phyloP scores from a whole-genome alignment of 768 basidiomycete species.

The Amanita pseudoporphyria region DNA sequence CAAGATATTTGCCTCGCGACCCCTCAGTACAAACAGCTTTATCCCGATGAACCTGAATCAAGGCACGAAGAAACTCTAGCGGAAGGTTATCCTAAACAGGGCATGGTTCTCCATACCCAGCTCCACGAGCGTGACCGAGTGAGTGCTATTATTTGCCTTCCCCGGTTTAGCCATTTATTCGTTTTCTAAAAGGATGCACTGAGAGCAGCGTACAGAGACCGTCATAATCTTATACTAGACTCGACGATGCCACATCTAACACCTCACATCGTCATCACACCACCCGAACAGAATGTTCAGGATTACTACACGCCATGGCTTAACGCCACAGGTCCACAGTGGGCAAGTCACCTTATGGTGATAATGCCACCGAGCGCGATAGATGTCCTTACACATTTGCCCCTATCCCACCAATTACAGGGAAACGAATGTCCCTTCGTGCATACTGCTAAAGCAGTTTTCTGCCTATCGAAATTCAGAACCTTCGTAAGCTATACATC shows the following conservation, averaged over 20 bases:
- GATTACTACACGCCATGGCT: slow-evolving; percentile 24
- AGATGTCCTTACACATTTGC: background rate
- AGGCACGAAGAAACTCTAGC: background rate
- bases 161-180: background rate
- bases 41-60: background rate
- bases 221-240: slow-evolving; percentile 32
- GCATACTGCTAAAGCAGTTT: slow-evolving; percentile 15
- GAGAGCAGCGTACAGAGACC: slow-evolving; percentile 5
- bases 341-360: slow-evolving; percentile 23
- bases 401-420: background rate
- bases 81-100: background rate
- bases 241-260: slow-evolving; percentile 27
- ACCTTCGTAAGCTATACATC: slow-evolving; percentile 16
- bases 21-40: background rate
- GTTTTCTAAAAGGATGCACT: slow-evolving; percentile 5
- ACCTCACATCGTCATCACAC: slow-evolving; percentile 48
- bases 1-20: background rate
- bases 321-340: slow-evolving; percentile 29
- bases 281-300: slow-evolving; percentile 27
- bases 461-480: slow-evolving; percentile 22
- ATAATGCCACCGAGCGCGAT: slow-evolving; percentile 9
- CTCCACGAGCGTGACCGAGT: background rate
- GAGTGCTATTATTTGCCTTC: background rate
- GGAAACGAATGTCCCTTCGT: background rate
- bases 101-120: background rate